These are phyloP conservation scores for Mycosphaerella sp. DNA, from an alignment of 2,329 filamentous ascomycete genomes.

Conservation along the genomic window DNA sequence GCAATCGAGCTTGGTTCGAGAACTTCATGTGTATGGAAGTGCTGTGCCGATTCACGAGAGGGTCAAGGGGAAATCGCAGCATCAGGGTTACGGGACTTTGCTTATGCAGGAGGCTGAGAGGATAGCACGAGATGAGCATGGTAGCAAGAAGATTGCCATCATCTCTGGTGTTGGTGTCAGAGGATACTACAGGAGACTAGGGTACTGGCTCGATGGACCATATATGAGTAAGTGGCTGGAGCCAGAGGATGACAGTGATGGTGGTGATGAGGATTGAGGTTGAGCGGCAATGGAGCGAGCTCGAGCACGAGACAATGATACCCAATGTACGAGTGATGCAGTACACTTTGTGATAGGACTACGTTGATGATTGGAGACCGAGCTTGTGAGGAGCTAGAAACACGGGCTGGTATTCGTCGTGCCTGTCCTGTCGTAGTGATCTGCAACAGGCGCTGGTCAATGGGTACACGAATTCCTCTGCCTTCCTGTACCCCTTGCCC, in stretches of 20 bases:
- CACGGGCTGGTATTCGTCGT: too few species aligned
- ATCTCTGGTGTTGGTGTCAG: conserved; percentile 97
- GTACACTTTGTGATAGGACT: neutral
- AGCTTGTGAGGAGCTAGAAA: too few species aligned
- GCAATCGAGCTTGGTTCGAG: conserved; percentile 84
- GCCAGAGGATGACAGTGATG: conserved; percentile 27
- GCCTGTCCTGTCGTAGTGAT: too few species aligned
- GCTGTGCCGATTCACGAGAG: conserved; percentile 96
- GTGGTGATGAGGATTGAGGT: conserved; percentile 24
- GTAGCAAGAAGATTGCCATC: conserved; percentile 88
- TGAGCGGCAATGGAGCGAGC: neutral
- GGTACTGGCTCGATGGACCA: conserved; percentile 88
- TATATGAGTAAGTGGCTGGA: conserved; percentile 50
- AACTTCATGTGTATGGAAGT: conserved; percentile 93
- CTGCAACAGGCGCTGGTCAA: too few species aligned
- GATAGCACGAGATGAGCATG: conserved; percentile 90
- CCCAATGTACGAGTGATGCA: neutral
- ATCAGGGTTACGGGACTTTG: conserved; percentile 92
- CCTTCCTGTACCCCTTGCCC: too few species aligned
- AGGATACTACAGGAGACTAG: conserved; percentile 89
- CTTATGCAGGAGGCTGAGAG: conserved; percentile 97
- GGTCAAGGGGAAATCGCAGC: conserved; percentile 94
- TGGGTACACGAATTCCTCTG: too few species aligned
- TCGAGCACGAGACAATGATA: neutral
- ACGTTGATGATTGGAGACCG: too few species aligned